Base-by-base conservation (phyloP, 257 asterid species). In the Solanum ossicruentum region DNA sequence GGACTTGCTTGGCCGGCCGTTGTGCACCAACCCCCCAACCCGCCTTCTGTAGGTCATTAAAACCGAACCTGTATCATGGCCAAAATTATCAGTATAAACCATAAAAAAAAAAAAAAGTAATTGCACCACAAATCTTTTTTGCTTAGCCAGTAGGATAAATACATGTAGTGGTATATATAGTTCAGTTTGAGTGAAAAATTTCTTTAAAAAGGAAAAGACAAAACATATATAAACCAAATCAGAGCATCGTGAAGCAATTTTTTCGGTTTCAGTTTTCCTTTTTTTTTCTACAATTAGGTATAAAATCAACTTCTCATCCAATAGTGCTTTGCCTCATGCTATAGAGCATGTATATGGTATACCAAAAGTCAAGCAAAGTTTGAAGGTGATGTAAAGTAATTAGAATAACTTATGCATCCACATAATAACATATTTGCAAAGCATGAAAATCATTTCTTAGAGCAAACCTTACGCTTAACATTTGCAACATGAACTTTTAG, bases 11-110 rank as follows among this genome's bases (percentile, higher is more conserved):
- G 16, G 91, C 92, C 7, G 28, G 11, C 8, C 86, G 86, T 5
- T 88, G 85, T 10, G 87, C 85, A 28, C 90, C 91, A 1, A 93
- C 70, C 3, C 91, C 91, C 55, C 91, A 85, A 8, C 96, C 36
- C 93, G 72, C 45, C 97, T 92, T 85, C 94, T 90, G 55, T 20
- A 87, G 12, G 91, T 80, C 96, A 93, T 92, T 70, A 26, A 78
- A 51, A n/a, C 28, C 28, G 7, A 78, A 77, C 23, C 47, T 77
- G 63, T 26, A 51, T 77, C 45, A 51, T 23, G 58, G 41, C 13
- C 41, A 45, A 45, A 6, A 73, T 12, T 47, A 21, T 21, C 58
- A 55, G 61, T 15, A 51, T 47, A 12, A 45, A 12, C 69, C 8
- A 0, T n/a, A n/a, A n/a, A n/a, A n/a, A 18, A 0, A 41, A 41